A percentile compares a stretch with the other conserved stretches of the same genome.
Conservation (phyloP, 352 stramenopile genomes). For the Phytophthora quininea region DNA sequence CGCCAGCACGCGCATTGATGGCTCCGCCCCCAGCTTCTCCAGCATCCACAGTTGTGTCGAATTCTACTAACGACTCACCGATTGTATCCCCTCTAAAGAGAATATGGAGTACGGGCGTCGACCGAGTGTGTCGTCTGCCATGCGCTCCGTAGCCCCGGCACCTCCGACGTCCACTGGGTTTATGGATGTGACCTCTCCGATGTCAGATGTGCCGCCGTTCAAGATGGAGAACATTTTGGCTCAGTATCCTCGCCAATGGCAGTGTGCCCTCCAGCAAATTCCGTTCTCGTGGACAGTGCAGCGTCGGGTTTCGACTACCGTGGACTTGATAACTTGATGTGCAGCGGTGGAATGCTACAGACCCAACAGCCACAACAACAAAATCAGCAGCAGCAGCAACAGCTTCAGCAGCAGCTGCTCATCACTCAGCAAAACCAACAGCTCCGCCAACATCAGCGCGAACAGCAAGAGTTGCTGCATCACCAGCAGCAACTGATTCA, state of each 20-base stretch:
- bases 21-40: conserved; percentile 39
- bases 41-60: conserved; percentile 36
- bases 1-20: conserved; percentile 33
- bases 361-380: conserved; percentile 32
- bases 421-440: conserved; percentile 43
- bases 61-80: conserved; percentile 40
- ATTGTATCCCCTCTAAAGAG: conserved; percentile 52
- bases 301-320: conserved; percentile 48
- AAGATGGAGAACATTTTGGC: conserved; percentile 46
- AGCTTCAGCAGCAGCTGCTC: conserved; percentile 30
- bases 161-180: conserved; percentile 31
- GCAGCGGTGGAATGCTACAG: conserved; percentile 28
- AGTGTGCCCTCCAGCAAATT: conserved; percentile 30
- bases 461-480: conserved; percentile 36
- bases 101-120: conserved; percentile 25
- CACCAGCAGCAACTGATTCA: conserved; percentile 40
- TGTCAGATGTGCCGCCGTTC: conserved; percentile 37
- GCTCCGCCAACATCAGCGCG: conserved; percentile 40
- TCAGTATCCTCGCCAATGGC: conserved; percentile 30
- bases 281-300: conserved; percentile 38
- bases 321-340: conserved; percentile 44
- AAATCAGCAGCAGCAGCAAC: conserved; percentile 29
- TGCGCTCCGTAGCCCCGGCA: conserved; percentile 9
- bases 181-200: conserved; percentile 35
- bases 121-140: conserved; percentile 15